Evolutionary conservation across 176 grass and related monocot genomes (phyloP).

Genomic region (Phoenix roebelenii): DNA sequence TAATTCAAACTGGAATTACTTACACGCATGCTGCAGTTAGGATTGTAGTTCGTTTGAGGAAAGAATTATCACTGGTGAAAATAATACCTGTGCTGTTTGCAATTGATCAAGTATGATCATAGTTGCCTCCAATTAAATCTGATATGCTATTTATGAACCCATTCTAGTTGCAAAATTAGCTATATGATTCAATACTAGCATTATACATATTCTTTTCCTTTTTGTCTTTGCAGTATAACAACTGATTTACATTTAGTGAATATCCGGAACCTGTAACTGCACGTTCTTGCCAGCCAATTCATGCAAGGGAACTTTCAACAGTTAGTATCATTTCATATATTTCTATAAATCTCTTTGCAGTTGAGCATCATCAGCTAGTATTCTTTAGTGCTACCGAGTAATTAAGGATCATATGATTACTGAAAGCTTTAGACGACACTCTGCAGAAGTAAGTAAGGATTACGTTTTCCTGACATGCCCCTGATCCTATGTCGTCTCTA

Average conservation of each 20-base stretch:
- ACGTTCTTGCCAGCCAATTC: constrained; percentile 62
- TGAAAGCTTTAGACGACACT: too few relatives aligned
- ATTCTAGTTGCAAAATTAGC: too few relatives aligned
- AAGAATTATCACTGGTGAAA: constrained; percentile 80
- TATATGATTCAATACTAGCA: too few relatives aligned
- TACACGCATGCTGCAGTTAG: constrained; percentile 68
- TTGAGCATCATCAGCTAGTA: too few relatives aligned
- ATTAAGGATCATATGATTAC: too few relatives aligned
- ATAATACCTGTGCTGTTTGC: constrained; percentile 81
- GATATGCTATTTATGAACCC: too few relatives aligned
- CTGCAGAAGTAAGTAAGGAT: too few relatives aligned
- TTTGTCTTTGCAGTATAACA: constrained; percentile 71
- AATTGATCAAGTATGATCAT: constrained; percentile 65
- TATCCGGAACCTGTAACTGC: constrained; percentile 73
- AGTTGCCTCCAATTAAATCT: too few relatives aligned
- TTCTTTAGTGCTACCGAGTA: too few relatives aligned
- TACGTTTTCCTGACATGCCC: too few relatives aligned
- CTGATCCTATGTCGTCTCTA: too few relatives aligned
- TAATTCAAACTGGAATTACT: constrained; percentile 97
- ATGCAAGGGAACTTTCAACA: constrained; percentile 77
- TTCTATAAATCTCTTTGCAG: neutral
- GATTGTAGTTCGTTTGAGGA: constrained; percentile 63
- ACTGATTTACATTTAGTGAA: constrained; percentile 96
- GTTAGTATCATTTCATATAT: constrained; percentile 35
- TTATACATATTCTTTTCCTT: constrained; percentile 4